Conservation (phyloP, 352 stramenopile genomes). For the Phytophthora pini region DNA sequence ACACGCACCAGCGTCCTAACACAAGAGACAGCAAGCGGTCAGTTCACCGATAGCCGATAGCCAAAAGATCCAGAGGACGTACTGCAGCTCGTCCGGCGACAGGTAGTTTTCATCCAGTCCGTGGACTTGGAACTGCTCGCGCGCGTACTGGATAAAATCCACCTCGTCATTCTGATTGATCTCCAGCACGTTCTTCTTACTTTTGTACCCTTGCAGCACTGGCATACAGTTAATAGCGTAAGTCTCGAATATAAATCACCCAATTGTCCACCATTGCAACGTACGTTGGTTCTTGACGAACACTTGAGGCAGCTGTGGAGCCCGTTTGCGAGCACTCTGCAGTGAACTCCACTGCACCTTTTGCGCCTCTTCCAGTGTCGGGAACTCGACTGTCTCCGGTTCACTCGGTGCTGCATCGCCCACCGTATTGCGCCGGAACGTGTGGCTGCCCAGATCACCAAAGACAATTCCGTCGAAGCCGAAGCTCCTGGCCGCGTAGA, state of each 20-base stretch:
- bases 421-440: slow-evolving; percentile 58
- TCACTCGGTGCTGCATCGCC: slow-evolving; percentile 39
- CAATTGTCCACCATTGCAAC: slow-evolving; percentile 8
- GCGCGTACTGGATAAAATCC: slow-evolving; percentile 69
- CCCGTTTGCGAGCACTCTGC: slow-evolving; percentile 72
- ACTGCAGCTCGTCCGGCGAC: slow-evolving; percentile 56
- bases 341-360: slow-evolving; percentile 66
- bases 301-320: slow-evolving; percentile 73
- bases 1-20: slow-evolving; percentile 51
- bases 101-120: slow-evolving; percentile 75
- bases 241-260: too few relatives aligned
- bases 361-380: slow-evolving; percentile 57
- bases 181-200: slow-evolving; percentile 14
- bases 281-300: slow-evolving; percentile 84
- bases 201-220: slow-evolving; percentile 77
- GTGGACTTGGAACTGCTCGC: slow-evolving; percentile 52
- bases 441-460: slow-evolving; percentile 72
- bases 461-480: slow-evolving; percentile 86
- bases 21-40: not conserved
- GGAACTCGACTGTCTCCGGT: slow-evolving; percentile 56
- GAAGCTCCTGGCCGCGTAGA: slow-evolving; percentile 80
- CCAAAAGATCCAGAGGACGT: slow-evolving; percentile 4
- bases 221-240: not conserved
- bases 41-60: not conserved
- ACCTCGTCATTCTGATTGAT: slow-evolving; percentile 29